Conservation (phyloP, 1,139 yeast species). For the Geotrichum klebahnii region DNA sequence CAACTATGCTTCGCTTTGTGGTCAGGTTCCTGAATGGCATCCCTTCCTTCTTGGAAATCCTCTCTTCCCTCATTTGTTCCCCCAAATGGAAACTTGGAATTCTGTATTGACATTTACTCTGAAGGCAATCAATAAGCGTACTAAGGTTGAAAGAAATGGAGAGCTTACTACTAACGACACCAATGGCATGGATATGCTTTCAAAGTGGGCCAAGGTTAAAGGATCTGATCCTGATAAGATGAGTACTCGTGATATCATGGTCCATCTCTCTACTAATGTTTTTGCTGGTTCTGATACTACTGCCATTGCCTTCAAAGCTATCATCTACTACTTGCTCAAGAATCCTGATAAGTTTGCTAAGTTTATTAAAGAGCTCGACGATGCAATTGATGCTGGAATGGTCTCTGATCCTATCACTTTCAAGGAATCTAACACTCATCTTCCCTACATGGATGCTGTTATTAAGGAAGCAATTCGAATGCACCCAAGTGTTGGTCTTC, state of each 20-base stretch:
- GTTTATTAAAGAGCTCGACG: neutral
- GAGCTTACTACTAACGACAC: neutral
- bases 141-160: neutral
- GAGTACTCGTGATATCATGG: slow-evolving; percentile 1
- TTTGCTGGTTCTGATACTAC: slow-evolving; percentile 1
- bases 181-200: neutral
- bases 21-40: slow-evolving; percentile 44
- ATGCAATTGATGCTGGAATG: neutral
- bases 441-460: slow-evolving; percentile 56
- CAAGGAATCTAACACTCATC: slow-evolving; percentile 15
- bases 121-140: neutral
- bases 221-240: neutral
- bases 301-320: neutral
- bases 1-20: slow-evolving; percentile 24
- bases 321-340: neutral
- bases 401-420: neutral
- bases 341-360: neutral
- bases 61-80: neutral
- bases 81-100: neutral
- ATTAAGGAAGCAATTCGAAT: slow-evolving; percentile 56
- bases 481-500: slow-evolving; percentile 71
- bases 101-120: neutral
- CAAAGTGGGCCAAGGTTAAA: slow-evolving; percentile 1
- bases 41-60: neutral
- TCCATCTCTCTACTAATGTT: neutral